These are phyloP conservation scores for Hirschfeldia incana DNA, from an alignment of 345 rosid genomes.

Conservation along the genomic window DNA sequence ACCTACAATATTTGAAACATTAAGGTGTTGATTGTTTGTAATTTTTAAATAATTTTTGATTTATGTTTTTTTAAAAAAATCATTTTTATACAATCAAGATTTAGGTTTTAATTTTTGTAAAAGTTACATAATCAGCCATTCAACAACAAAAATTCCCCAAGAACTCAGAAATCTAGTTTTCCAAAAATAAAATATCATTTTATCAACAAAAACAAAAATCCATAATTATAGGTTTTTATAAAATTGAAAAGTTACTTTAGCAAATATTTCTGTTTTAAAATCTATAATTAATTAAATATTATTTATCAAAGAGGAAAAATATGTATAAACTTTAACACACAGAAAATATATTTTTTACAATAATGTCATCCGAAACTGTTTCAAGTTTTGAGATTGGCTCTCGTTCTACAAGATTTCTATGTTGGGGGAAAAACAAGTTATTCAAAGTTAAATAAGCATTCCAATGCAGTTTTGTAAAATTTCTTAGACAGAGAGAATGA, in stretches of 20 bases:
- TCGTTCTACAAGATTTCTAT: background rate
- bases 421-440: background rate
- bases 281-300: background rate
- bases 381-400: background rate
- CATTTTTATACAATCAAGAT: background rate
- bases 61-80: no score
- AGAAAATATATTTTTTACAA: background rate
- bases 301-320: background rate
- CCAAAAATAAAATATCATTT: background rate
- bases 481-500: background rate
- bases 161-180: background rate
- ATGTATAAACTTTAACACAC: background rate
- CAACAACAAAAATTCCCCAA: background rate
- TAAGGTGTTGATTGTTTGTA: no score
- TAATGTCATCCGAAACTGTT: background rate
- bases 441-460: background rate
- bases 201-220: background rate
- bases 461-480: background rate
- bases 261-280: background rate
- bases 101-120: background rate
- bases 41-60: no score
- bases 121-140: background rate
- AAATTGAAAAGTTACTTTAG: background rate
- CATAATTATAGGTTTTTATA: background rate
- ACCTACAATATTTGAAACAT: no score